phyloP scores from a whole-genome alignment of 2,329 filamentous ascomycete species.

The Escovopsis sp. region DNA sequence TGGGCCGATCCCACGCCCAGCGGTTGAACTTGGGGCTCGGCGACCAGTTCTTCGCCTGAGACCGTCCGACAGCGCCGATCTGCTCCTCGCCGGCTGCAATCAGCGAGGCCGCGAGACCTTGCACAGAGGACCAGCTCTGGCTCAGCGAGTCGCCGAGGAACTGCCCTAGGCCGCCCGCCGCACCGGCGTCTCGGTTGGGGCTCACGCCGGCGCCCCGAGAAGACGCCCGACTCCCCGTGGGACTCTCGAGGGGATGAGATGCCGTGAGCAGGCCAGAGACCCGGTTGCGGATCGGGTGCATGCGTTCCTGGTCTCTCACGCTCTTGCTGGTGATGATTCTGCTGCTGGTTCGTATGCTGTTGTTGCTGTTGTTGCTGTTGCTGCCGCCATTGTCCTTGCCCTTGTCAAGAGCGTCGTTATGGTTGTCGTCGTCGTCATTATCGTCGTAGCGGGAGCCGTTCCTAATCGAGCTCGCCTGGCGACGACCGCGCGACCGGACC shows the following conservation, averaged over 20 bases:
- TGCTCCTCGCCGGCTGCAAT: conserved; percentile 15
- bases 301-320: neutral
- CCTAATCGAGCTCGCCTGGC: conserved; percentile 19
- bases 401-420: no score
- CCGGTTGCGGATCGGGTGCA: neutral
- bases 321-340: no score
- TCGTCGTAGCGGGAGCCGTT: neutral
- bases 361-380: no score
- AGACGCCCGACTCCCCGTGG: neutral
- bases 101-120: conserved; percentile 35
- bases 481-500: conserved; percentile 37
- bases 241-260: neutral
- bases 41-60: conserved; percentile 9
- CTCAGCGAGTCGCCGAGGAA: conserved; percentile 37
- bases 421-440: neutral
- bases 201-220: neutral
- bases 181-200: neutral
- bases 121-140: conserved; percentile 40
- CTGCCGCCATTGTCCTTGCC: no score
- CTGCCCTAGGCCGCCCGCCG: conserved; percentile 14
- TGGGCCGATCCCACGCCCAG: conserved; percentile 9
- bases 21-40: conserved; percentile 7
- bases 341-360: no score
- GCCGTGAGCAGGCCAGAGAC: neutral
- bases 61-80: conserved; percentile 6